Percentiles rank a stretch among this genome's conserved stretches.
Evolutionary conservation across 208 protist species (phyloP).

Genomic region (Naegleria fowleri): DNA sequence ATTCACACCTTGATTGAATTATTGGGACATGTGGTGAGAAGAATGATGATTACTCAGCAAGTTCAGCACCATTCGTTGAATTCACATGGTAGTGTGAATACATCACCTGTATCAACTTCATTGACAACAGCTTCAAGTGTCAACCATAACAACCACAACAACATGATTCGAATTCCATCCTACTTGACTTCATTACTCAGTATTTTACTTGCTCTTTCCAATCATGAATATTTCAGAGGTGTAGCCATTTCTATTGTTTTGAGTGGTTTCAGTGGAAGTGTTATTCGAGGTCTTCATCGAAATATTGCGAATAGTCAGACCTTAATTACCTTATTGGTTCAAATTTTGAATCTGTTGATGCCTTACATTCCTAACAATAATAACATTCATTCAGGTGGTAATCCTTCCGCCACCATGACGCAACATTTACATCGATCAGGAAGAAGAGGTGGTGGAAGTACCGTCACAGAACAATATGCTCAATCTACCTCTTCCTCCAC

Average conservation of each 20-base stretch:
- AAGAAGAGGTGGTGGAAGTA: background rate
- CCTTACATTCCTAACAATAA: background rate
- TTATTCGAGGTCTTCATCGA: background rate
- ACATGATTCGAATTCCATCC: background rate
- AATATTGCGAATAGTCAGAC: background rate
- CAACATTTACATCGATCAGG: background rate
- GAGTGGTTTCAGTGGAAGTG: background rate
- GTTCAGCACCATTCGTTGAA: too few species aligned
- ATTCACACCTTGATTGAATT: background rate
- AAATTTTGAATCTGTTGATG: background rate
- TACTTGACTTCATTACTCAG: background rate
- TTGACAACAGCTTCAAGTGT: too few species aligned
- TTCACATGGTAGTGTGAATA: too few species aligned
- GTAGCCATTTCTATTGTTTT: background rate
- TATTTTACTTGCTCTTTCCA: background rate
- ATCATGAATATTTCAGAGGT: background rate
- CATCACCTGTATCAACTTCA: too few species aligned
- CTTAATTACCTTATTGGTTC: background rate
- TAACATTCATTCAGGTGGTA: background rate
- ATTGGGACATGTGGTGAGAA: background rate
- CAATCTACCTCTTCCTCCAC: too few species aligned
- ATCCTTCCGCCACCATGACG: background rate
- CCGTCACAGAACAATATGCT: background rate
- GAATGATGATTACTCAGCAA: background rate
- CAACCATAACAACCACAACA: too few species aligned